Conservation (phyloP, 345 rosid genomes). For the Atalantia buxifolia region DNA sequence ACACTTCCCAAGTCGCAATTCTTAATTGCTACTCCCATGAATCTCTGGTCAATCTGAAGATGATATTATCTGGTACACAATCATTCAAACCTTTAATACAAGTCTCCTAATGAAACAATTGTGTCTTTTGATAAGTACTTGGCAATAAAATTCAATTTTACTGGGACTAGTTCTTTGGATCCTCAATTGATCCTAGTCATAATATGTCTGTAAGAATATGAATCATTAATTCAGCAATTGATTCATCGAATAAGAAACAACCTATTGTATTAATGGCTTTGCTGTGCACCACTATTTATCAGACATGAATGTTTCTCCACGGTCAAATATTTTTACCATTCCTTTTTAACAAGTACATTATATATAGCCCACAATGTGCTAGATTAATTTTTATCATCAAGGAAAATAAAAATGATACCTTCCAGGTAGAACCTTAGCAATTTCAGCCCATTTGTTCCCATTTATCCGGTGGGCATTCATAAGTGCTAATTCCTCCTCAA, state of each 20-base stretch:
- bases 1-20: not conserved
- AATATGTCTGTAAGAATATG: not conserved
- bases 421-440: constrained; percentile 95
- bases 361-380: not conserved
- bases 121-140: not conserved
- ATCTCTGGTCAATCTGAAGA: not conserved
- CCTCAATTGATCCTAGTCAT: not conserved
- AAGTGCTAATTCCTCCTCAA: constrained; percentile 80
- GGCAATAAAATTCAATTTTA: not conserved
- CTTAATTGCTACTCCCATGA: not conserved
- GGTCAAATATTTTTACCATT: not conserved
- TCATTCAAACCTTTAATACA: not conserved
- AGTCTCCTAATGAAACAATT: not conserved
- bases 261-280: not conserved
- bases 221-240: not conserved
- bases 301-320: not conserved
- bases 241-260: not conserved
- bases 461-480: constrained; percentile 69
- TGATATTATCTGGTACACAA: not conserved
- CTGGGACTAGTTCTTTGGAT: not conserved
- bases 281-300: not conserved
- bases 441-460: constrained; percentile 99
- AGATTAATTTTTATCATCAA: not conserved
- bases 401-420: constrained; percentile 44
- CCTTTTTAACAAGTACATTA: not conserved